Evolutionary conservation across 2,329 filamentous ascomycete species (phyloP).

Genomic region (Pseudogymnoascus sp.): DNA sequence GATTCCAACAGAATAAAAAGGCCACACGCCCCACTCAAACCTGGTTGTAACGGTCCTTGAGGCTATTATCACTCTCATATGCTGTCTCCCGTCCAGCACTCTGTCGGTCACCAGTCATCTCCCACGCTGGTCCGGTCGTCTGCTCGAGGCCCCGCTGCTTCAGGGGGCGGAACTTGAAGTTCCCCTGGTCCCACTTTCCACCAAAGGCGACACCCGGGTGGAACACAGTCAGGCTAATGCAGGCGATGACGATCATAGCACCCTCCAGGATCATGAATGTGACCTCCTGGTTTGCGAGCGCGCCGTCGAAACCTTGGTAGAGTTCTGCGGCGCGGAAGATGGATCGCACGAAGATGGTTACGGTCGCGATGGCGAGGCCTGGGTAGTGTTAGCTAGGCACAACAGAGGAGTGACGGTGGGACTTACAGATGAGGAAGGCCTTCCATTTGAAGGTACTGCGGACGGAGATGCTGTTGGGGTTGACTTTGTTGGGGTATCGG

Average conservation of each 20-base stretch:
- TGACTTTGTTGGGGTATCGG: not conserved
- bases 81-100: not conserved
- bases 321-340: conserved; percentile 52
- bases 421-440: not conserved
- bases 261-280: conserved; percentile 41
- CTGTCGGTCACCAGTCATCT: not conserved
- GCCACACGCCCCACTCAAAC: not conserved
- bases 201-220: conserved; percentile 26
- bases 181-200: conserved; percentile 11
- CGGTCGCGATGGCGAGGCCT: conserved; percentile 38
- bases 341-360: conserved; percentile 48
- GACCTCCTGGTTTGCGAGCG: conserved; percentile 38
- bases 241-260: conserved; percentile 28
- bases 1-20: not conserved
- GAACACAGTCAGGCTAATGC: conserved; percentile 24
- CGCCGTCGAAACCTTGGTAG: conserved; percentile 43
- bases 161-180: conserved; percentile 1
- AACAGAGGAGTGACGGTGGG: not conserved
- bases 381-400: not conserved
- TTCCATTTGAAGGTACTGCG: conserved; percentile 3
- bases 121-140: not conserved
- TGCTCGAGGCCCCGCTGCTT: not conserved
- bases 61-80: not conserved
- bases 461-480: not conserved
- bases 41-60: not conserved